Evolutionary conservation across 495 filamentous ascomycete species (phyloP), one percentile per base, ranked within the genome.

Genomic region (Ramalina intermedia): DNA sequence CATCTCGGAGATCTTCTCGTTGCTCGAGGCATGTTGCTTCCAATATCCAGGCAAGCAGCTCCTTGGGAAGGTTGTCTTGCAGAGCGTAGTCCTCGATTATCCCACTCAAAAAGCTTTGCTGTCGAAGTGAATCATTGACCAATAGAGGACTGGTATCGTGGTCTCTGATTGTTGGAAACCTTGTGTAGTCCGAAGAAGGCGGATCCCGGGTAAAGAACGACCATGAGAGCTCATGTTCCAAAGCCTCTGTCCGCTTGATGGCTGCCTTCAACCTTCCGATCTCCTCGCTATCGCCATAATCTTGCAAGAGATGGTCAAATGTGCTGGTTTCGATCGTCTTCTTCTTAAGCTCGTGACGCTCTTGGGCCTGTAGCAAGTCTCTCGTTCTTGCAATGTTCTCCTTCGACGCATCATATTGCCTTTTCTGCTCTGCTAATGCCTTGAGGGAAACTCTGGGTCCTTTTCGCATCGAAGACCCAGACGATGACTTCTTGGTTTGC

Each of bases 21-120:
- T 64, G 66, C 55, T 85, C 81, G 11, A 66, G 57, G 42, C 75
- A 73, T n/a, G 81, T 68, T 52, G 86, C 78, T 37, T 78, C 66
- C 11, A 93, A 66, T 3, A 90, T 72, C 87, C 87, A 95, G 17
- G 68, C 43, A 20, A 87, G 69, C 17, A 93, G 56, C 48, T 85
- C 78, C 46, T 87, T 77, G 1, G 88, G 80, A 6, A 91, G 64
- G 13, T 62, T 63, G 35, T 67, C 63, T 48, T 69, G 70, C 16
- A 59, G 59, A 24, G 81, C 66, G 17, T 82, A 72, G 50, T 78
- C 70, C 52, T 77, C 74, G 1, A 82, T 66, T 48, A 80, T 71
- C 1, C 87, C 87, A 41, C 81, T 80, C 38, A 85, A 63, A 50
- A 93, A 75, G 2, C 74, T 67, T 53, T 84, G 76, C 36, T 76